Evolutionary conservation across 169 alveolate genomes (phyloP), one percentile per base, ranked within the genome.

Genomic region (Plasmodium knowlesi): DNA sequence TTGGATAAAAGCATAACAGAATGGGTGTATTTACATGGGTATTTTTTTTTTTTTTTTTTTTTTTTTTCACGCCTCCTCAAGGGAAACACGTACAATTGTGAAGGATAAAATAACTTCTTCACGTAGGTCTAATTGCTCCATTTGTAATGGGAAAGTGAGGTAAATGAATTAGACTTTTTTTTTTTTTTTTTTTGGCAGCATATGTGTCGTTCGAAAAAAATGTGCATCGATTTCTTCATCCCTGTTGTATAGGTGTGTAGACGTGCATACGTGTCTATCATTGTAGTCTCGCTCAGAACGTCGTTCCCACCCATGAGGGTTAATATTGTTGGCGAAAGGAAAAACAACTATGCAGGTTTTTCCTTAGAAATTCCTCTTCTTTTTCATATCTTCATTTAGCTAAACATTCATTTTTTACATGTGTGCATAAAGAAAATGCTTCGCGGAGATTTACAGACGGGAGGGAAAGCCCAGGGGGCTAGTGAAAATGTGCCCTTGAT

Each of bases 401-500:
- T 28, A 6, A 25, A 25, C 14, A 67, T 67, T 67, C 6, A 0
- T 1, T 2, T n/a, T 25, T 67, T 16, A 19, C 37, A 74, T n/a
- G 46, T 32, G 50, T 25, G 67, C 22, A 50, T 28, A 25, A 70
- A 85, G 19, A 34, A 39, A 85, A 85, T 85, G 93, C 43, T 54
- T 46, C 73, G 83, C 5, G 50, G 43, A 79, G 79, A 89, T 34
- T 28, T 30, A 25, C 76, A 61, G 82, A 79, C 53, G 67, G 90
- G 34, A 5, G 82, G 82, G 43, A 53, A 79, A 14, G 39, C 41
- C 19, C 39, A 39, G 32, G 70, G 50, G 43, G 82, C 41, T 32
- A 39, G 83, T 89, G 94, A 81, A 81, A 57, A 22, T 79, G 34
- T 39, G 80, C 78, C 71, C 19, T 28, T 89, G 28, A 34, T 79